Conservation (phyloP, 495 filamentous ascomycete species). For the Penicillium crystallinum region DNA sequence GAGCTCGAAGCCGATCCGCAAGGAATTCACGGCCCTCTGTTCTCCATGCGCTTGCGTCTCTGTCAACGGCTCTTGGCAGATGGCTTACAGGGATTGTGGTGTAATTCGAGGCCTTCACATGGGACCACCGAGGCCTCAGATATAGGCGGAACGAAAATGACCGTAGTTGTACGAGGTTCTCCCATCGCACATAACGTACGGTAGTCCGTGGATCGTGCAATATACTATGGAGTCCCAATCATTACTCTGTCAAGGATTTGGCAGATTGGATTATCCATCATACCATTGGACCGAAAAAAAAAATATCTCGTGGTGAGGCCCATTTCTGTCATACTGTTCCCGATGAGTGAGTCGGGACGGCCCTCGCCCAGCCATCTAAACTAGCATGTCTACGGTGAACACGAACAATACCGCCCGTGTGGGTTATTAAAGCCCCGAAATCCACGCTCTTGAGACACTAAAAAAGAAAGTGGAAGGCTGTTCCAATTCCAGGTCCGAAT, state of each 20-base stretch:
- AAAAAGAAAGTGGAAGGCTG: background rate
- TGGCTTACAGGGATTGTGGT: background rate
- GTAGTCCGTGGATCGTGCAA: background rate
- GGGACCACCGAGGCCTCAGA: slow-evolving; percentile 9
- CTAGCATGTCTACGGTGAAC: background rate
- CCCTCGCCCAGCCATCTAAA: background rate
- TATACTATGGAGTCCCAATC: background rate
- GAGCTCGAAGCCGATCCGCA: slow-evolving; percentile 3
- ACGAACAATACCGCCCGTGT: background rate
- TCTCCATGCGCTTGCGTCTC: slow-evolving; percentile 1
- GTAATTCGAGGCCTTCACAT: slow-evolving; percentile 4
- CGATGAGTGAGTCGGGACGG: background rate
- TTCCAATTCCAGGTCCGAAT: background rate
- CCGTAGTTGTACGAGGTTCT: too few species aligned
- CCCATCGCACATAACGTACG: background rate
- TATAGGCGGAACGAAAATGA: background rate
- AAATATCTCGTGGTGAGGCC: background rate
- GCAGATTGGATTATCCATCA: background rate
- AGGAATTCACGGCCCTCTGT: slow-evolving; percentile 3
- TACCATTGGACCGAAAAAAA: background rate
- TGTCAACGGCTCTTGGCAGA: slow-evolving; percentile 11
- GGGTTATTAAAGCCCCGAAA: background rate
- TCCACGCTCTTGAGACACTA: background rate
- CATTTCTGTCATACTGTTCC: background rate
- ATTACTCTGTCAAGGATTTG: background rate